These are phyloP conservation scores for Talaromyces stipitatus DNA, from an alignment of 495 filamentous ascomycete genomes.

Conservation along the genomic window DNA sequence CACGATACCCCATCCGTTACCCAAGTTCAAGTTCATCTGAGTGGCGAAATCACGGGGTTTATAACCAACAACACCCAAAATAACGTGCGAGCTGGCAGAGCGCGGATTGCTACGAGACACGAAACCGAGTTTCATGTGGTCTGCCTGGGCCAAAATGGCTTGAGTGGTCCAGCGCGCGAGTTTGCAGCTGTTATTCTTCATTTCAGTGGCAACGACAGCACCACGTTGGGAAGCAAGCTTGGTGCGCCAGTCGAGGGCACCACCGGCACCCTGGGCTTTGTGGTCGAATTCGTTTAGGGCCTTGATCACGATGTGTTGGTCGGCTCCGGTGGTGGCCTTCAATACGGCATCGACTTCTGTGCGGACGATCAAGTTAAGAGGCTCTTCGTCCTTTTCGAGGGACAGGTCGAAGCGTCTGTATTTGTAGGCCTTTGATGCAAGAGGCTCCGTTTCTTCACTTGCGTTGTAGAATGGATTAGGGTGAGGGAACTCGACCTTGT, in stretches of 20 bases:
- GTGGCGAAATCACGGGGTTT: conserved; percentile 93
- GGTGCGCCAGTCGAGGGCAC: conserved; percentile 89
- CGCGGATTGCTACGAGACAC: conserved; percentile 90
- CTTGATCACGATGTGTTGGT: conserved; percentile 87
- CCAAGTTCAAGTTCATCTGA: conserved; percentile 95
- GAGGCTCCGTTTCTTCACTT: conserved; percentile 81
- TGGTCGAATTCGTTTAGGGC: conserved; percentile 97
- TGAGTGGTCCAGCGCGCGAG: conserved; percentile 95
- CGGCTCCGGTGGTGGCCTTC: conserved; percentile 84
- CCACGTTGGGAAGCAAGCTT: conserved; percentile 90
- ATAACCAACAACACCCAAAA: conserved; percentile 93
- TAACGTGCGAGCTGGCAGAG: conserved; percentile 79
- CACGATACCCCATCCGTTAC: conserved; percentile 98
- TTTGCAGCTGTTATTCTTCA: conserved; percentile 99
- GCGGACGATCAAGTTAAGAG: conserved; percentile 83
- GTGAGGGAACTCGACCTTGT: conserved; percentile 73
- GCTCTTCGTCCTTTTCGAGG: conserved; percentile 82
- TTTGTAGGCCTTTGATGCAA: conserved; percentile 94
- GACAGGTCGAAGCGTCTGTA: conserved; percentile 95
- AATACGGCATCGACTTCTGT: conserved; percentile 94
- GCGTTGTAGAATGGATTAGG: conserved; percentile 98
- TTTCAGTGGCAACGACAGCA: conserved; percentile 94
- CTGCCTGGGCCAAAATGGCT: conserved; percentile 88
- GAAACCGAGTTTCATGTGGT: conserved; percentile 98
- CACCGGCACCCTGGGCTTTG: conserved; percentile 91